Base-by-base conservation (phyloP, 2,329 filamentous ascomycete genomes). In the Apiospora rasikravindrae region DNA sequence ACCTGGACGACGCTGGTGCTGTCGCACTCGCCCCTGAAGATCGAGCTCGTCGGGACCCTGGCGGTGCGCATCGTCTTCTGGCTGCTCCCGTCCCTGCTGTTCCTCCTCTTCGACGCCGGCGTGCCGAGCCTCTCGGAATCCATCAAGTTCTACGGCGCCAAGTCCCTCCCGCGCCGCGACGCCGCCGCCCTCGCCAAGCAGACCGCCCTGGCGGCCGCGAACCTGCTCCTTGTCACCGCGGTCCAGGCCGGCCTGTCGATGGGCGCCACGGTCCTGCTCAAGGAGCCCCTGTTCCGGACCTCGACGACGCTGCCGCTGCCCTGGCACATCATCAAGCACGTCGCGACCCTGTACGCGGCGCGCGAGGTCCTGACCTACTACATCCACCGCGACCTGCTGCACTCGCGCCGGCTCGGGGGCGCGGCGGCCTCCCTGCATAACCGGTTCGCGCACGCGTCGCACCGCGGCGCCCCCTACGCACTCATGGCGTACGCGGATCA, bases 1-100 rank as follows among this genome's bases (percentile, higher is more conserved):
- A 96, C 94, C 76, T 98, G 95, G 95, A 90, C 91, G 7, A 96
- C 94, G 0, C 87, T 98, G 44, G 90, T 97, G 51, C 85, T 96
- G 3, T 93, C 92, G 8, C 93, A 97, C 77, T 87, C 92, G 0
- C 91, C 93, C 0, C 85, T 96, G 22, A 88, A 90, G 72, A 89
- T 98, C 72, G 94, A 97, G 80, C 80, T 96, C 0, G 85, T 93
- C 70, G 93, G 91, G 71, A 91, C 92, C 0, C 80, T 94, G 6
- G 88, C 89, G 33, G 85, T 95, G 68, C 91, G 93, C 57, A 72
- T 91, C 13, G 75, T 93, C 5, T 90, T 95, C 77, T 97, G 91
- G 83, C 84, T 96, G 2, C 70, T 93, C 0, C 95, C 95, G 0
- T 93, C 94, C 0, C 80, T 93, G 0, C 73, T 92, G 16, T 94